Percentiles rank a stretch among this genome's conserved stretches.
phyloP scores from a whole-genome alignment of 208 protist genomes.

The Leishmania gerbilli region DNA sequence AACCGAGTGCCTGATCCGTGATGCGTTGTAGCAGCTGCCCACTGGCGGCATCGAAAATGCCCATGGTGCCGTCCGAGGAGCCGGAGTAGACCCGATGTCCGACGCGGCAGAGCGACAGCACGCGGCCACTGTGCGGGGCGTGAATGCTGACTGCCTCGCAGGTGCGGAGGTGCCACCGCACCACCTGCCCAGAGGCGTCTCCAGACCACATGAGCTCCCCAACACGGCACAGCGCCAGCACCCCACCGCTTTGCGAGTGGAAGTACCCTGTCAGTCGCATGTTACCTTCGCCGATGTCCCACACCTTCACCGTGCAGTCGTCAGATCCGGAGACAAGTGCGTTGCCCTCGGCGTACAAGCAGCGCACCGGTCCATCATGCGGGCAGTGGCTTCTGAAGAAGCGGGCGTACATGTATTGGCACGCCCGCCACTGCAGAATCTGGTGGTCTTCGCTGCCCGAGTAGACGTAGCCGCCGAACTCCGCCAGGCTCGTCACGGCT shows the following conservation, averaged over 20 bases:
- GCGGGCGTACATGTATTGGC: conserved; percentile 36
- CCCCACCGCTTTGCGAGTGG: conserved; percentile 60
- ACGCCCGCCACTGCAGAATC: conserved; percentile 77
- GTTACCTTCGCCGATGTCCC: conserved; percentile 72
- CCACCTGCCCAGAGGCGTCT: conserved; percentile 64
- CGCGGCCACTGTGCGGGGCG: conserved; percentile 47
- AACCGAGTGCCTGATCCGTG: conserved; percentile 49
- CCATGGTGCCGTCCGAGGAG: conserved; percentile 72
- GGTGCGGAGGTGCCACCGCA: conserved; percentile 68
- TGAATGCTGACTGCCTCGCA: conserved; percentile 64
- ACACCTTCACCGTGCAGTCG: conserved; percentile 85
- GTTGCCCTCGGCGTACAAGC: conserved; percentile 83
- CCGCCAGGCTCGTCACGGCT: conserved; percentile 70
- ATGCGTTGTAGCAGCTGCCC: conserved; percentile 62
- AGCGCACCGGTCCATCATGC: conserved; percentile 60
- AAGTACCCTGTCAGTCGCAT: conserved; percentile 77
- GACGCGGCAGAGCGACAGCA: conserved; percentile 58
- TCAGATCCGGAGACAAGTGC: conserved; percentile 74
- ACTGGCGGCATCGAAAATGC: conserved; percentile 50
- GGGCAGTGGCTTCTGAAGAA: conserved; percentile 36
- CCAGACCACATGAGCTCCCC: conserved; percentile 84
- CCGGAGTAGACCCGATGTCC: conserved; percentile 76
- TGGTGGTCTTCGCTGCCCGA: conserved; percentile 64
- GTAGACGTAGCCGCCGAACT: conserved; percentile 85
- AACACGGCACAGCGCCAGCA: conserved; percentile 73